Conservation (phyloP, 192 early-diverging fungal species). For the Cladochytrium replicatum region DNA sequence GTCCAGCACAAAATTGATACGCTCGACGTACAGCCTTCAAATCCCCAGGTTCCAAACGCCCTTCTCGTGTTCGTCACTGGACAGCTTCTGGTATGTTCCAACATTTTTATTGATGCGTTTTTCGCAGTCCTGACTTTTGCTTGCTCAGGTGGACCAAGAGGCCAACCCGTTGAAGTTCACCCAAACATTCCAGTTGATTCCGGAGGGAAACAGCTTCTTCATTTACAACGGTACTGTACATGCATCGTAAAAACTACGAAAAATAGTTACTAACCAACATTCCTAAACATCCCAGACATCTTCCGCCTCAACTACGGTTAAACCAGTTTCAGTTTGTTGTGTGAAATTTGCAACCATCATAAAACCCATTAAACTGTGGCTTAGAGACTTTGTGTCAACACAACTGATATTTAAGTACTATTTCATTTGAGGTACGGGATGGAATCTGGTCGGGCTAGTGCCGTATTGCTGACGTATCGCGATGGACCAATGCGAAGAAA, state of each 20-base stretch:
- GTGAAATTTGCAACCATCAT: not conserved
- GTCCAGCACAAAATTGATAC: conserved; percentile 67
- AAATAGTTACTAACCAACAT: not conserved
- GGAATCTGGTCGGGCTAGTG: too few species aligned
- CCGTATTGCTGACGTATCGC: too few species aligned
- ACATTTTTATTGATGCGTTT: not conserved
- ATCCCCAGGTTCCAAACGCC: conserved; percentile 38
- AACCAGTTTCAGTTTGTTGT: not conserved
- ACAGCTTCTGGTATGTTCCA: conserved; percentile 57
- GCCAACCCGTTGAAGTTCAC: conserved; percentile 67
- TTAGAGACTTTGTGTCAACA: too few species aligned
- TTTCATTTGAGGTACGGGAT: too few species aligned
- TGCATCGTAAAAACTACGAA: not conserved
- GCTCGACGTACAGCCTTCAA: conserved; percentile 70
- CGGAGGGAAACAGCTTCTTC: conserved; percentile 58
- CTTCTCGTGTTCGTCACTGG: conserved; percentile 80
- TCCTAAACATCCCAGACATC: conserved; percentile 32
- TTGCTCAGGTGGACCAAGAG: conserved; percentile 64
- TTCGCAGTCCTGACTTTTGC: not conserved
- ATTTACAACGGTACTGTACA: conserved; percentile 58
- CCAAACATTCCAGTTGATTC: conserved; percentile 80
- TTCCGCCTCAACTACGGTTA: conserved; percentile 73
- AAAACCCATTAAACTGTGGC: too few species aligned
- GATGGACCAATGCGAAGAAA: too few species aligned
- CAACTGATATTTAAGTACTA: too few species aligned